Evolutionary conservation across 176 grass and related monocot genomes (phyloP), one percentile per base, ranked within the genome.

Genomic region (Bromus sterilis): DNA sequence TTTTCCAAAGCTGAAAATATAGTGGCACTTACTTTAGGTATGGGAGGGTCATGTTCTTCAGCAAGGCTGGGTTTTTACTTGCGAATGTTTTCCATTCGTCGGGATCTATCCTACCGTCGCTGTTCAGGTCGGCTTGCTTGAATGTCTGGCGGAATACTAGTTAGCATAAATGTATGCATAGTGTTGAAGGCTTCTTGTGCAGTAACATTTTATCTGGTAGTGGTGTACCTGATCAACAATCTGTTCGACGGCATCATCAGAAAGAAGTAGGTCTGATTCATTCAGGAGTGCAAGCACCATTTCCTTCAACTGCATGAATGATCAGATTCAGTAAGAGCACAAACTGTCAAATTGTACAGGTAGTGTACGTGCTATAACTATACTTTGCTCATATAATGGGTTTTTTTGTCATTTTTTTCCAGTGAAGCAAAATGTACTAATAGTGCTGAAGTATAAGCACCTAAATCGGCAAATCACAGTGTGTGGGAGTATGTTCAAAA

Each of bases 201-300:
- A 1, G 36, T 35, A 69, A 46, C 15, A 30, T 36, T 76, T 48
- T 37, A 25, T 84, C 40, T 81, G 28, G 15, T 61, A 66, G 70
- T 64, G 32, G 16, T 82, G 65, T 79, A 95, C 96, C 88, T 91
- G 88, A 78, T 91, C 80, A 26, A 98, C 88, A 78, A 98, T 98
- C 84, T 78, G 43, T 70, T 98, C 89, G 2, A 98, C 84, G 18
- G 86, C 65, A 4, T 98, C 96, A 33, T 98, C 93, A 59, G 93
- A 98, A 55, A 98, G 93, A 51, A 55, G 1, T 26, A 95, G 43
- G 37, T 90, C 86, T 1, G 96, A 98, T 82, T 98, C 96, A 30
- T 89, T 89, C 72, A 98, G 75, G 86, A 98, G 68, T 58, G 96
- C 96, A 23, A 90, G 44, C 16, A 98, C 96, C 96, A 98, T 95